Base-by-base conservation (phyloP, 1,284 basidiomycete genomes). In the Pholiota adiposa region DNA sequence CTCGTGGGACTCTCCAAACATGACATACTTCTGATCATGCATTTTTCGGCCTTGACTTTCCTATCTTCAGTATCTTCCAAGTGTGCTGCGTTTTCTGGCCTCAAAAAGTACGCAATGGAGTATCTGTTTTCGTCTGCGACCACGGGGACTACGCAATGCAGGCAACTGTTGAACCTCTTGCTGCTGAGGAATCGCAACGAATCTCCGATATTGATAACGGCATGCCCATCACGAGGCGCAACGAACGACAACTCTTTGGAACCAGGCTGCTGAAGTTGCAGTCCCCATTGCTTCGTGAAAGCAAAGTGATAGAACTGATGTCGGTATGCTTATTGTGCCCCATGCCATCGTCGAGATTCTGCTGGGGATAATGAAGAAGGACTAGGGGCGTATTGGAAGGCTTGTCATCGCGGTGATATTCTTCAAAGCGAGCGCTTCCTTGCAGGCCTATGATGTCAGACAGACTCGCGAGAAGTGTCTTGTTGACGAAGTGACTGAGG, bases 261-360 rank as follows among this genome's bases (percentile, higher is more conserved):
- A n/a, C 50, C 56, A 9, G 41, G 50, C 21, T 51, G 56, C 38
- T 58, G 56, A 19, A 58, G 56, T 21, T 58, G 56, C 29, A 58
- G 38, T 5, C 56, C 56, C 56, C 56, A 58, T 25, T 58, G 49
- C 18, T 58, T 49, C 1, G 56, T 58, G 50, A 58, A 58, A 58
- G 43, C 14, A 58, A 23, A 11, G 56, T 58, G 11, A 58, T 40
- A 11, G 49, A 51, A 3, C 56, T 50, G 18, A 58, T 58, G 25
- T 58, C 56, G 16, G 56, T 58, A 49, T 58, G 56, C 48, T 58
- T 58, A 21, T 58, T 58, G 27, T 58, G 49, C 3, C 56, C 56
- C 56, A 58, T 58, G n/a, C 56, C 56, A 4, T 58, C 50, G 4
- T 51, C 31, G 23, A 58, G 7, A 18, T 43, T 38, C 34, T 58